Conservation (phyloP, 2,329 filamentous ascomycete genomes). For the Thelonectria discophora region DNA sequence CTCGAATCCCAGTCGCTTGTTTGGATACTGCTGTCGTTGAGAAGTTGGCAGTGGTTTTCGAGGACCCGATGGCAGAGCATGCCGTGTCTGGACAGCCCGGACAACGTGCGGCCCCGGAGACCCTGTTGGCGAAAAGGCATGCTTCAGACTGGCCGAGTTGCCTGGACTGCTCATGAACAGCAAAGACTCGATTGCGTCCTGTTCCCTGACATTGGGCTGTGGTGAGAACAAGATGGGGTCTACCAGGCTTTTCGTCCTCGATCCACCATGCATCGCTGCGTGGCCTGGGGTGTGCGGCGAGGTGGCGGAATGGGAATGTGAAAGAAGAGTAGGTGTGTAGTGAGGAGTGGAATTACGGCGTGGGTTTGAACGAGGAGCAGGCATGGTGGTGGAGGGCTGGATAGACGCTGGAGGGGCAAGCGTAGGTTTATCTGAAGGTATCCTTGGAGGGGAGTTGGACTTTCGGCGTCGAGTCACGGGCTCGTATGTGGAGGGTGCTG, state of each 20-base stretch:
- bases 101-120: slow-evolving; percentile 46
- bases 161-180: slow-evolving; percentile 84
- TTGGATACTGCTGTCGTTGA: slow-evolving; percentile 53
- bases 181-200: slow-evolving; percentile 82
- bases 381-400: slow-evolving; percentile 55
- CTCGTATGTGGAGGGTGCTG: slow-evolving; percentile 46
- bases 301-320: slow-evolving; percentile 57
- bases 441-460: slow-evolving; percentile 50
- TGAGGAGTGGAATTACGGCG: slow-evolving; percentile 62
- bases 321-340: slow-evolving; percentile 60
- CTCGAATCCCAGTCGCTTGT: slow-evolving; percentile 60
- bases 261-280: slow-evolving; percentile 39
- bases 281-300: slow-evolving; percentile 57
- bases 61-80: slow-evolving; percentile 58
- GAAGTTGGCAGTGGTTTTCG: slow-evolving; percentile 62
- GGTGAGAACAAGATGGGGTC: slow-evolving; percentile 72
- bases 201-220: slow-evolving; percentile 72
- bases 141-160: slow-evolving; percentile 71
- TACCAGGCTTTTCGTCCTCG: slow-evolving; percentile 47
- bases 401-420: slow-evolving; percentile 66
- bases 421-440: slow-evolving; percentile 46
- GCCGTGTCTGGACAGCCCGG: slow-evolving; percentile 37
- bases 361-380: slow-evolving; percentile 49
- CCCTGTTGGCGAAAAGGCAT: slow-evolving; percentile 57
- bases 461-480: slow-evolving; percentile 40